Conservation (phyloP, 306 rosid genomes). For the Rosa chinensis region DNA sequence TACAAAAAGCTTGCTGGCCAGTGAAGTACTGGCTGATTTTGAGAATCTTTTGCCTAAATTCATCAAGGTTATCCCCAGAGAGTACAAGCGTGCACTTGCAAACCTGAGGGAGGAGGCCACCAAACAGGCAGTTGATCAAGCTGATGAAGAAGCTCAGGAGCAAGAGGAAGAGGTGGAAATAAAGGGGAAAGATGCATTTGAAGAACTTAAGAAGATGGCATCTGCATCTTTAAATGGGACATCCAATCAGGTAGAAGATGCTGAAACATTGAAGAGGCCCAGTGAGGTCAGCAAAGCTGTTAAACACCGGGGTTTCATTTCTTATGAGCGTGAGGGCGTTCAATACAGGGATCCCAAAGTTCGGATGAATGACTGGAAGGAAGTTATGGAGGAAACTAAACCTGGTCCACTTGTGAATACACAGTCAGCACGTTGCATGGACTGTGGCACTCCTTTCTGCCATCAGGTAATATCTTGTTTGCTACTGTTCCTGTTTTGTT, state of each 20-base stretch:
- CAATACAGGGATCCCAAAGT: constrained; percentile 85
- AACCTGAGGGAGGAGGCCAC: constrained; percentile 57
- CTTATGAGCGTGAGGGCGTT: constrained; percentile 94
- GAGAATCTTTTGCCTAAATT: constrained; percentile 76
- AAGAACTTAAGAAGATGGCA: constrained; percentile 88
- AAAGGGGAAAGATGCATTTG: constrained; percentile 79
- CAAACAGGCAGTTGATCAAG: constrained; percentile 38
- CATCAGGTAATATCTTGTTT: constrained; percentile 63
- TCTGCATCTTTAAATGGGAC: constrained; percentile 64
- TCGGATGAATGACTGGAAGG: constrained; percentile 87
- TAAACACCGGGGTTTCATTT: constrained; percentile 88
- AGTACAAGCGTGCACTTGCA: constrained; percentile 82
- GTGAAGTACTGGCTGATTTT: constrained; percentile 76
- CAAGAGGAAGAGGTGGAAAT: constrained; percentile 45
- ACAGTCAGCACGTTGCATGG: constrained; percentile 99
- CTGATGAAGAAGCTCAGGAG: constrained; percentile 41
- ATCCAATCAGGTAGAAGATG: constrained; percentile 57
- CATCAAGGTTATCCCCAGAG: constrained; percentile 86
- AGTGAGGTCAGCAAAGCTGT: constrained; percentile 64
- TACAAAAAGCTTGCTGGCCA: constrained; percentile 77
- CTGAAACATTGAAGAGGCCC: constrained; percentile 63
- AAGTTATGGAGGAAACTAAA: constrained; percentile 86
- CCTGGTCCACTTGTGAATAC: constrained; percentile 95
- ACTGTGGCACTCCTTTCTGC: constrained; percentile 99
- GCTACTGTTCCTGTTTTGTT: not conserved